phyloP scores from a whole-genome alignment of 352 stramenopile species.

The Thraustochytrium aureum region DNA sequence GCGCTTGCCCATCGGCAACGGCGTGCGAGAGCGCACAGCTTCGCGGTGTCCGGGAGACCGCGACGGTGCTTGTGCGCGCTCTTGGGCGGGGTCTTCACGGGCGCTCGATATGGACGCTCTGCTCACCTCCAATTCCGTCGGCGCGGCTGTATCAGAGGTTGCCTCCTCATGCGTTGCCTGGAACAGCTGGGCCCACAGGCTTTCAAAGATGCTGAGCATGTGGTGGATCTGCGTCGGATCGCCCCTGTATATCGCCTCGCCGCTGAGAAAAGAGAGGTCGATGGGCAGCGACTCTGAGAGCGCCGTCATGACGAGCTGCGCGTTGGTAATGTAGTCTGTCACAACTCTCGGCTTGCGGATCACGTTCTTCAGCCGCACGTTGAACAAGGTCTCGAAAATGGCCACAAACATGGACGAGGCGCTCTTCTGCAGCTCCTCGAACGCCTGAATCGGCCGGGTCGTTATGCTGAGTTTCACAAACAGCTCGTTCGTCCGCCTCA shows the following conservation, averaged over 20 bases:
- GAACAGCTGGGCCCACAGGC: slow-evolving; percentile 38
- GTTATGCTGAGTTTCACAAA: slow-evolving; percentile 73
- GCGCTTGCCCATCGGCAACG: no score
- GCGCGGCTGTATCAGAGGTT: no score
- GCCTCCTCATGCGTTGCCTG: no score
- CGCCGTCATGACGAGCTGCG: slow-evolving; percentile 75
- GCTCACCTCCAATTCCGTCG: no score
- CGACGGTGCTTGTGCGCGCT: no score
- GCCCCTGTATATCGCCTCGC: slow-evolving; percentile 61
- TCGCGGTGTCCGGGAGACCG: no score
- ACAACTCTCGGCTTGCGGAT: slow-evolving; percentile 65
- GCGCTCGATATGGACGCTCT: no score
- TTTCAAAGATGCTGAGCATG: slow-evolving; percentile 53
- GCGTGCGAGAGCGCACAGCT: no score
- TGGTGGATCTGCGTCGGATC: slow-evolving; percentile 55
- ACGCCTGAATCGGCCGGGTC: slow-evolving; percentile 69
- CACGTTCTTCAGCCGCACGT: slow-evolving; percentile 71
- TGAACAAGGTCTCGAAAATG: slow-evolving; percentile 83
- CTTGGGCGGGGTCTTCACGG: no score
- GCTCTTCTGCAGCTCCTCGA: slow-evolving; percentile 74
- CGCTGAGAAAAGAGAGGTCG: slow-evolving; percentile 65
- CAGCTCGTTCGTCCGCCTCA: slow-evolving; percentile 68
- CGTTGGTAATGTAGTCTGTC: slow-evolving; percentile 78
- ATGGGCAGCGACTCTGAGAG: slow-evolving; percentile 70
- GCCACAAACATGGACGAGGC: slow-evolving; percentile 85